Evolutionary conservation across 495 filamentous ascomycete genomes (phyloP).

Genomic region (Elasticomyces elasticus): DNA sequence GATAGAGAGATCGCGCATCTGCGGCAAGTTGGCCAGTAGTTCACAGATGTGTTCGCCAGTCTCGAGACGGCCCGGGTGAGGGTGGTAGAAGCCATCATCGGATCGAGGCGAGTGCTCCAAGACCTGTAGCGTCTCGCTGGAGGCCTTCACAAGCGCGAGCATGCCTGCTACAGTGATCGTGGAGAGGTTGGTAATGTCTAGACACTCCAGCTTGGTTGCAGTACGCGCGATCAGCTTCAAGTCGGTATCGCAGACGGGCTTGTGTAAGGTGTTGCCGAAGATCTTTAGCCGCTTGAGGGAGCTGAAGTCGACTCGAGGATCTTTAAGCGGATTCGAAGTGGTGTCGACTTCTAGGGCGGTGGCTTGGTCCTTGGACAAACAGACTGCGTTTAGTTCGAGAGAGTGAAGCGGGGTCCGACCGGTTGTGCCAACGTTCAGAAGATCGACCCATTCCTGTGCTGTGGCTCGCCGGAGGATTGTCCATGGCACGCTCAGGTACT

Average conservation of each 20-base stretch:
- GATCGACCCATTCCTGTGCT: constrained; percentile 36
- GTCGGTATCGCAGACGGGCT: constrained; percentile 42
- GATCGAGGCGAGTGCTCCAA: constrained; percentile 45
- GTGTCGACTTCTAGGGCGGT: constrained; percentile 24
- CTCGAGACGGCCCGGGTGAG: constrained; percentile 30
- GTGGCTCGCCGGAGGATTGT: constrained; percentile 39
- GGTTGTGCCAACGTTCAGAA: constrained; percentile 28
- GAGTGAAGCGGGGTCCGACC: constrained; percentile 33
- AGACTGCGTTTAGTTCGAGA: constrained; percentile 41
- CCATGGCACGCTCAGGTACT: constrained; percentile 42
- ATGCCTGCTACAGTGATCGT: constrained; percentile 42
- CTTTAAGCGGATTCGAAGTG: constrained; percentile 28
- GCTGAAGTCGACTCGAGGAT: constrained; percentile 35
- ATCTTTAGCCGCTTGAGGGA: constrained; percentile 41
- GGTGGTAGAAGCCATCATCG: constrained; percentile 41
- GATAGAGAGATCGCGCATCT: constrained; percentile 38
- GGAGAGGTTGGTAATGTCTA: constrained; percentile 43
- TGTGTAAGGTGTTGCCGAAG: constrained; percentile 43
- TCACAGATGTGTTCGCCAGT: constrained; percentile 38
- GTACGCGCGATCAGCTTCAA: constrained; percentile 40
- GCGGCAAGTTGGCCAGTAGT: constrained; percentile 37
- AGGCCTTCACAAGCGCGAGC: constrained; percentile 40
- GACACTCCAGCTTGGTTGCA: constrained; percentile 39
- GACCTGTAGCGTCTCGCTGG: constrained; percentile 37
- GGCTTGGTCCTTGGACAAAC: constrained; percentile 34